Percentiles rank a stretch among this genome's conserved stretches.
Conservation (phyloP, 352 stramenopile species). For the Phytophthora pistaciae region DNA sequence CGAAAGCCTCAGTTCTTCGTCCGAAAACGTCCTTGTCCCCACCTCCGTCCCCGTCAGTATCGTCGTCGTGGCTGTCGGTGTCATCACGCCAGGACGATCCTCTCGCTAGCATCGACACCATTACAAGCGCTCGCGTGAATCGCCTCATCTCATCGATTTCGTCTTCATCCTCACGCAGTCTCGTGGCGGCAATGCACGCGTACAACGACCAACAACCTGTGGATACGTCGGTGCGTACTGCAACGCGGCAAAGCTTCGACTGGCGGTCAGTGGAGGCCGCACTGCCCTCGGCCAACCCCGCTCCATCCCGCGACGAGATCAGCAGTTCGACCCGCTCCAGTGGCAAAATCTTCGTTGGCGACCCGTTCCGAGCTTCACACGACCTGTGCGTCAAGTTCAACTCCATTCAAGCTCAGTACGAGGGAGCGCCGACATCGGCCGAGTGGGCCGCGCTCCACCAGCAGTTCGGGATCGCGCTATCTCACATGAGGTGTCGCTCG, state of each 20-base stretch:
- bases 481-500: slow-evolving; percentile 49
- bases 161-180: slow-evolving; percentile 31
- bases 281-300: slow-evolving; percentile 8
- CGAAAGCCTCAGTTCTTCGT: slow-evolving; percentile 11
- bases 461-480: slow-evolving; percentile 64
- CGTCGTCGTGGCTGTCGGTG: slow-evolving; percentile 26
- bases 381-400: slow-evolving; percentile 66
- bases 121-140: slow-evolving; percentile 50
- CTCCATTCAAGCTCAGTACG: slow-evolving; percentile 61
- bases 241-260: slow-evolving; percentile 33
- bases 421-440: slow-evolving; percentile 42
- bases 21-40: slow-evolving; percentile 14
- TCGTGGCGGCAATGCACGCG: slow-evolving; percentile 29
- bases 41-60: slow-evolving; percentile 22
- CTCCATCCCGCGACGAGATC: slow-evolving; percentile 6
- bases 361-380: slow-evolving; percentile 58
- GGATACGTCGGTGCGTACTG: slow-evolving; percentile 7
- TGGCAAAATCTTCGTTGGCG: slow-evolving; percentile 53
- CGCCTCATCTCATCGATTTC: slow-evolving; percentile 39
- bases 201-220: slow-evolving; percentile 31
- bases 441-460: slow-evolving; percentile 50
- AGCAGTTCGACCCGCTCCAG: slow-evolving; percentile 6
- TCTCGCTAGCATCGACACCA: slow-evolving; percentile 45
- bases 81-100: slow-evolving; percentile 42
- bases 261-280: slow-evolving; percentile 36